A percentile compares a stretch with the other conserved stretches of the same genome.
Evolutionary conservation across 1,139 yeast genomes (phyloP).

Genomic region (Geotrichum carabidarum): DNA sequence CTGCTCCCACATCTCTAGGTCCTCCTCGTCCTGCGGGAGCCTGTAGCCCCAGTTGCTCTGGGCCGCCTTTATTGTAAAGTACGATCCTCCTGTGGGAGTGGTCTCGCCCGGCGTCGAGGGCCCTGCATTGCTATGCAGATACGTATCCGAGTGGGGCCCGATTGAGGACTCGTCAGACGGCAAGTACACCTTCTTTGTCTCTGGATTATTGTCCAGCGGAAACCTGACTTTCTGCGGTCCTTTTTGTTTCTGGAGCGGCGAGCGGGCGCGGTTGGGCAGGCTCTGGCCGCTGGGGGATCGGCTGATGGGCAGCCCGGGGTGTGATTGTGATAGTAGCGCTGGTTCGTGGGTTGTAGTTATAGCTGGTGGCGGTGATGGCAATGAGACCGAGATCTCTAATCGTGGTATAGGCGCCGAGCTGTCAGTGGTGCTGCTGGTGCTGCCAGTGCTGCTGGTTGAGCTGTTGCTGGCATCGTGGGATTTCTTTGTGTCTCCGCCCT

Average conservation of each 20-base stretch:
- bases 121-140: too few species aligned
- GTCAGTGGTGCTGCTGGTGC: too few species aligned
- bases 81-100: not conserved
- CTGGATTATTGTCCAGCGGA: slow-evolving; percentile 31
- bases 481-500: too few species aligned
- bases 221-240: slow-evolving; percentile 32
- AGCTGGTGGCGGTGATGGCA: too few species aligned
- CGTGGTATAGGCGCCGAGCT: too few species aligned
- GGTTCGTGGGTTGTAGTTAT: too few species aligned
- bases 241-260: slow-evolving; percentile 4
- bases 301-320: slow-evolving; percentile 1
- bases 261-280: slow-evolving; percentile 1
- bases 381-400: too few species aligned
- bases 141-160: slow-evolving; percentile 6
- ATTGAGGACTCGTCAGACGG: slow-evolving; percentile 27
- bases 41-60: too few species aligned
- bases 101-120: not conserved
- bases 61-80: too few species aligned
- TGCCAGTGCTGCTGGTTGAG: too few species aligned
- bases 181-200: slow-evolving; percentile 27
- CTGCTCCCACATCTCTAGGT: not conserved
- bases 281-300: not conserved
- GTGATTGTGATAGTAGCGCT: not conserved
- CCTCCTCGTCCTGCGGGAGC: too few species aligned
- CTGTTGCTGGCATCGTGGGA: too few species aligned